Evolutionary conservation across 2,329 filamentous ascomycete genomes (phyloP).

Genomic region (Didymella pomorum): DNA sequence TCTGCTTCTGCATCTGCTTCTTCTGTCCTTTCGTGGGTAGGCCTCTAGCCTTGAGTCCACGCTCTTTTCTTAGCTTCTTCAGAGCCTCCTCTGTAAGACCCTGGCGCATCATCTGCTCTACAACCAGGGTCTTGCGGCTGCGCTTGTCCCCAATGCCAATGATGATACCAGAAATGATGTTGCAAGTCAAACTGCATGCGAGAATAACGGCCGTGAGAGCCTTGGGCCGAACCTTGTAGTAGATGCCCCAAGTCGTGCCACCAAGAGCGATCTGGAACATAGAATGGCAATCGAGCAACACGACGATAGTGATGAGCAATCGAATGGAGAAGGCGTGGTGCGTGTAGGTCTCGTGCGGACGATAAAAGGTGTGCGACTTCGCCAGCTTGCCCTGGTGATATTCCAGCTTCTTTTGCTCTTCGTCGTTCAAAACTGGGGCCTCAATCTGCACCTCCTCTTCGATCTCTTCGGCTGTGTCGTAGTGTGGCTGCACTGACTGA

Average conservation of each 20-base stretch:
- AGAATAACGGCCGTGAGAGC: conserved; percentile 85
- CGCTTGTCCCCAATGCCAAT: conserved; percentile 78
- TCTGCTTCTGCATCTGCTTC: conserved; percentile 30
- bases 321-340: conserved; percentile 80
- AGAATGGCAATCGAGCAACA: conserved; percentile 80
- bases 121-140: conserved; percentile 84
- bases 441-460: conserved; percentile 42
- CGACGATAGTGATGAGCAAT: conserved; percentile 76
- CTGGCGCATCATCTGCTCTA: conserved; percentile 78
- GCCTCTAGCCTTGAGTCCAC: conserved; percentile 43
- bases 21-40: conserved; percentile 38
- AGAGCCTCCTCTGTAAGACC: conserved; percentile 74
- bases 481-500: conserved; percentile 44
- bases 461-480: conserved; percentile 51
- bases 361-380: conserved; percentile 87
- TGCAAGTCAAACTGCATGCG: conserved; percentile 77
- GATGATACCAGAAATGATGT: conserved; percentile 77
- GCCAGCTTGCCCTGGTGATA: conserved; percentile 82
- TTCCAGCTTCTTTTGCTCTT: conserved; percentile 73
- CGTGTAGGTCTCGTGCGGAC: conserved; percentile 85
- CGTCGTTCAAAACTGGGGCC: conserved; percentile 66
- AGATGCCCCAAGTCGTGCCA: conserved; percentile 79
- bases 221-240: conserved; percentile 72
- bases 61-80: conserved; percentile 60
- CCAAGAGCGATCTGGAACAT: conserved; percentile 82